Evolutionary conservation across 768 basidiomycete genomes (phyloP), one percentile per base, ranked within the genome.

Genomic region (Hericium coralloides): DNA sequence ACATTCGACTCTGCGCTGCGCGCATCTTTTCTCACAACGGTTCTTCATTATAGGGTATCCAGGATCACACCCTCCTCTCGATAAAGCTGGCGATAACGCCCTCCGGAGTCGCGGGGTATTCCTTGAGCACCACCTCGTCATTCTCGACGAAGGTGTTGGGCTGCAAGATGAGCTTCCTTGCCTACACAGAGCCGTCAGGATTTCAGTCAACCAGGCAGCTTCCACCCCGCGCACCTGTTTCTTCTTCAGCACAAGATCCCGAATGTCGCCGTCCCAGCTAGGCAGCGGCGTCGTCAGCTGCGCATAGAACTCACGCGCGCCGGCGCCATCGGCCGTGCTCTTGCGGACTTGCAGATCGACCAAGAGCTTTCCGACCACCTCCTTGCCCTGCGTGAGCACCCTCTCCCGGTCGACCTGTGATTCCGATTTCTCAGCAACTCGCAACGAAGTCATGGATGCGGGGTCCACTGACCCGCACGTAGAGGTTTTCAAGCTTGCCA

Each of bases 71-170:
- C 18, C 52, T 53, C 52, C 87, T 75, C 67, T 93, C 91, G 58
- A 95, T 82, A 71, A 87, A 87, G 63, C 88, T 89, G 70, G 91
- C 79, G 54, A 95, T 89, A 37, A 84, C 76, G 36, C 92, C 92
- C 20, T 78, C 83, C 1, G 80, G 65, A 0, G 84, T 89, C 55
- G 88, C 70, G 9, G 87, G 81, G 66, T 92, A 92, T 64, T 93
- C 90, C 68, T 83, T 89, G 58, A 95, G 71, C 54, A 82, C 73
- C 25, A 90, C 87, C 63, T 89, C 81, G 25, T 74, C 84, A 60
- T 82, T 72, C 53, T 79, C 79, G 50, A 92, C 62, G 62, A 84
- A 73, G 14, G 90, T 90, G 64, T 87, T 92, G 2, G 89, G 87
- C 69, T 91, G 92, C 3, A 90, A 84, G 69, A 93, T 87, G 17